Evolutionary conservation across 345 rosid genomes (phyloP).

Genomic region (Camelina hispida): DNA sequence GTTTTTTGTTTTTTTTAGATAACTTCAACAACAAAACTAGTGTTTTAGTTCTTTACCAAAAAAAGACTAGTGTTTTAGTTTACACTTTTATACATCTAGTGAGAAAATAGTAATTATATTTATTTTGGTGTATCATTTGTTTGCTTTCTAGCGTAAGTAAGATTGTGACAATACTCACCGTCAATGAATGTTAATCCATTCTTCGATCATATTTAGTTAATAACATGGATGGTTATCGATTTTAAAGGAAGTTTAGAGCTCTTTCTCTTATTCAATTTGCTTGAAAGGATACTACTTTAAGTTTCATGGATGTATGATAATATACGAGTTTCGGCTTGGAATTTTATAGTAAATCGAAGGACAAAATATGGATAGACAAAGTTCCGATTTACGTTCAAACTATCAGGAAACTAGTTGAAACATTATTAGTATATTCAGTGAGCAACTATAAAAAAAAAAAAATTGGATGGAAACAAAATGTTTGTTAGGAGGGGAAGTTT

Average conservation of each 20-base stretch:
- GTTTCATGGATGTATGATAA: too few species aligned
- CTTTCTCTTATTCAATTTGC: neutral
- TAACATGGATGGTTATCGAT: neutral
- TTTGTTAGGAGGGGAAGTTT: slow-evolving; percentile 44
- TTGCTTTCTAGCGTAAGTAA: slow-evolving; percentile 6
- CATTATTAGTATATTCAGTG: neutral
- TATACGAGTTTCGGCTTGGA: neutral
- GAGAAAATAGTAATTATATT: neutral
- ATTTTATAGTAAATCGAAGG: too few species aligned
- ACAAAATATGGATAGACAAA: too few species aligned
- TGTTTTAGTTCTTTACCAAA: neutral
- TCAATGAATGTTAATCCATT: neutral
- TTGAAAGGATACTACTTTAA: too few species aligned
- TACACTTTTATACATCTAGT: neutral
- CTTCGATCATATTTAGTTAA: neutral
- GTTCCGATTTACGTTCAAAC: neutral
- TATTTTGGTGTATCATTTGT: neutral
- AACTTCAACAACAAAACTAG: slow-evolving; percentile 41
- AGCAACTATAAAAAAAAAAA: neutral
- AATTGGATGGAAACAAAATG: slow-evolving; percentile 19
- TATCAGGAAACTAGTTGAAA: neutral
- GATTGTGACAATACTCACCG: slow-evolving; percentile 13
- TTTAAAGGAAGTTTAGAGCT: neutral
- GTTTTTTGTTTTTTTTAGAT: neutral
- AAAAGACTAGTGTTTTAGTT: slow-evolving; percentile 4